Evolutionary conservation across 768 basidiomycete species (phyloP), one percentile per base, ranked within the genome.

Genomic region (Tephrocybe rancida): DNA sequence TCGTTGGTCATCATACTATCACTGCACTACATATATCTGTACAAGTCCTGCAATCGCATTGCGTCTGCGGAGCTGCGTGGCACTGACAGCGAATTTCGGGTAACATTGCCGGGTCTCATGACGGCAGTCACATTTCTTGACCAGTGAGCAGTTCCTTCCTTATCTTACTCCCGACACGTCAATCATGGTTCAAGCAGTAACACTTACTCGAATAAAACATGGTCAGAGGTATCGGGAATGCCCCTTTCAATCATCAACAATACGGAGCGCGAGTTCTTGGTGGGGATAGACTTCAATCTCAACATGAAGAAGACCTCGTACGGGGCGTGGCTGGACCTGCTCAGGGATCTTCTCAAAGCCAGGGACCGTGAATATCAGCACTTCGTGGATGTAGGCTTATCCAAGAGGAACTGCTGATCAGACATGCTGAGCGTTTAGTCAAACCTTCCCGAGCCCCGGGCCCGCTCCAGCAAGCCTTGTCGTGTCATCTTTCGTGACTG

Each of bases 111-210:
- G 5, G 91, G 86, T 3, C 72, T 99, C 56, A 95, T 99, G 88
- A 85, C 98, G 82, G 92, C 91, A 29, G 98, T 98, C 76, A 99
- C 98, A 74, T 95, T 93, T 67, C 76, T 98, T 54, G 95, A 98
- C 66, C 92, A 97, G 94, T 95, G 65, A 60, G 92, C 81, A 8
- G 4, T 56, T n/a, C n/a, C n/a, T 24, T 55, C 44, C 37, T 64
- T 55, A 50, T 41, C 32, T 26, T 50, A 54, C 38, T 47, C 39
- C 52, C 29, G 53, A 30, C 45, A 43, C 26, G 54, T 27, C n/a
- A 18, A 30, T 7, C 6, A 41, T 52, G 61, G 5, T 38, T 24
- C 34, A 27, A 54, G 55, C 62, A 95, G 95, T 67, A 98, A 98
- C 71, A 96, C 95, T 0, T 99, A 97, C 75, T 97, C 95, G 45